phyloP scores from a whole-genome alignment of 1,284 basidiomycete genomes.

The Rhizoctonia solani region DNA sequence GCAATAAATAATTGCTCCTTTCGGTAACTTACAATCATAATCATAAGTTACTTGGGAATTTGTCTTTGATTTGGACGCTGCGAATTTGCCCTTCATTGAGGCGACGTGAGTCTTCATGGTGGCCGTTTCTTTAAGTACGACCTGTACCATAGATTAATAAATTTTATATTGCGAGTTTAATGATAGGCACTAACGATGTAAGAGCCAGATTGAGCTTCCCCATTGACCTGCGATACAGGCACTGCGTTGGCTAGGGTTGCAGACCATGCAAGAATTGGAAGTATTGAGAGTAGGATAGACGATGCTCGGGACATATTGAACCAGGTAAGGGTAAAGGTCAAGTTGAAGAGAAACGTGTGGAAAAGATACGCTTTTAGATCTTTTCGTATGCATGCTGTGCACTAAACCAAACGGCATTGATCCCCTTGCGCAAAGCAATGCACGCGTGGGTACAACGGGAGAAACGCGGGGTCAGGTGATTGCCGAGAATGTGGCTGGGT shows the following conservation, averaged over 20 bases:
- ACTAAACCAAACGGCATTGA: no score
- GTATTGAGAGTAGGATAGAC: not conserved
- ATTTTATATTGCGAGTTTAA: not conserved
- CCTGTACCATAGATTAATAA: not conserved
- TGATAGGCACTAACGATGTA: constrained; percentile 27
- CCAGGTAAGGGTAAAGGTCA: not conserved
- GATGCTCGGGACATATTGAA: not conserved
- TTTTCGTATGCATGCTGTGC: no score
- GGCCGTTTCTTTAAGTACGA: not conserved
- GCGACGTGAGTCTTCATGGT: not conserved
- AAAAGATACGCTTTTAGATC: no score
- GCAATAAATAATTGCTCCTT: no score
- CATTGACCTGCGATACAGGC: constrained; percentile 2
- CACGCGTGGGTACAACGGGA: no score
- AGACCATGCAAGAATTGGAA: not conserved
- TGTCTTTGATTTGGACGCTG: not conserved
- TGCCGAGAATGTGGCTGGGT: no score
- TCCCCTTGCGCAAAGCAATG: no score
- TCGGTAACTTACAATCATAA: not conserved
- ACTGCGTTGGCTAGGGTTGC: not conserved
- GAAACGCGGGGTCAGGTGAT: no score
- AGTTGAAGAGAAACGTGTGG: no score
- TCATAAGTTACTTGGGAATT: not conserved
- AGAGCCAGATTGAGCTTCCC: constrained; percentile 29
- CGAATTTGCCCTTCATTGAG: not conserved